Evolutionary conservation across 768 basidiomycete genomes (phyloP), one percentile per base, ranked within the genome.

Genomic region (Amanita pseudoporphyria): DNA sequence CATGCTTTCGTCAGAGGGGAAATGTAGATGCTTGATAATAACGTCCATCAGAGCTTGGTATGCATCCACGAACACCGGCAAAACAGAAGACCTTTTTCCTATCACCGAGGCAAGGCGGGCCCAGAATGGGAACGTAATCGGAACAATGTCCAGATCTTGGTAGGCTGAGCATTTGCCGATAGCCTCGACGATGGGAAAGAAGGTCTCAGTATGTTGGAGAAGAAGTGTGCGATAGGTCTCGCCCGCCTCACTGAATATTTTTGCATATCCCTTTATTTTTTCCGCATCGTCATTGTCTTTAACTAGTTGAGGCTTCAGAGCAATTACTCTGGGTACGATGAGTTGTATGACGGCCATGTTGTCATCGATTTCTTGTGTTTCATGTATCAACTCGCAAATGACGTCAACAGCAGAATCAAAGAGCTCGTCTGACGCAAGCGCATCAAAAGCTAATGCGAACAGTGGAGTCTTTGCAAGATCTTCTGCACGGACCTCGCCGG

Each of bases 111-210:
- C 87, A 31, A 99, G 82, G 14, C 87, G 84, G 81, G 91, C 93
- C 96, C 96, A 99, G 73, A 99, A 98, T 24, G 86, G 82, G 72
- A 98, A 97, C 9, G 96, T 98, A 65, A 98, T 94, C 3, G 87
- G 89, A 24, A 96, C 94, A 60, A 98, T 87, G 61, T 98, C 96
- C 51, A 98, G 82, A 62, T 97, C 92, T 13, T 78, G 77, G 67
- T 89, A 95, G 1, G 89, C 88, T 12, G 96, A 86, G 61, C 95
- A 98, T 59, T 86, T 79, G 7, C 87, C 87, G 56, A 99, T 94
- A 19, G 92, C 94, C 58, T 95, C 86, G 18, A 99, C 90, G 55
- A 99, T 81, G 0, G 95, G 92, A 66, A 91, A 88, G 67, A 98
- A 96, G 0, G 87, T 85, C 53, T 92, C 86, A 6, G 87, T 82